Evolutionary conservation across 1,284 basidiomycete species (phyloP), one percentile per base, ranked within the genome.

Genomic region (Fomitopsis betulina): DNA sequence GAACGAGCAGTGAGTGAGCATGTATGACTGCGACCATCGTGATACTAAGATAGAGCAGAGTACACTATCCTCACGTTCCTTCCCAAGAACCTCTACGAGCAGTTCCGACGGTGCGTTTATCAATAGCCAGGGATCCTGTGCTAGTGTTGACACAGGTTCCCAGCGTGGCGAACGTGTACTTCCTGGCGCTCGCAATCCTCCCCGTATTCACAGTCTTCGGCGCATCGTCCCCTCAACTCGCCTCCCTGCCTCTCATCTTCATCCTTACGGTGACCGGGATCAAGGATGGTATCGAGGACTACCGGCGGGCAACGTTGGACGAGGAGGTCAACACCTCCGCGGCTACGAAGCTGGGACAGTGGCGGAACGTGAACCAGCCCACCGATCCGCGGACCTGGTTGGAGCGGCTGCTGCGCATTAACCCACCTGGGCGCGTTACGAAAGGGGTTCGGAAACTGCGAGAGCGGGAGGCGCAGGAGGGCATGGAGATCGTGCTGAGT

Each of bases 201-300:
- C 92, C 96, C 79, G 90, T 95, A 3, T 96, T 97, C 70, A 83
- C 94, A 53, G 78, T 96, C 27, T 98, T 98, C 70, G 96, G 94
- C 49, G 92, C 95, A 0, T 86, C 93, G 1, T 84, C 89, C 1
- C 89, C 94, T 0, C 83, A 91, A 60, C 87, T 94, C 58, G 87
- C 94, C 5, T 90, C 93, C 71, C 75, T 98, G 25, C 96, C 96
- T 0, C 81, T 98, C 21, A 76, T 93, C 19, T 92, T 95, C 72
- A 97, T 98, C 63, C 74, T 98, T 47, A 72, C 79, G 33, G 90
- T 97, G 60, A 98, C 96, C 7, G 95, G 90, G 10, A 86, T 97
- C 76, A 98, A 98, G 73, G 96, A 98, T 71, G 94, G 87, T 12
- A 79, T 98, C 57, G 96, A 98, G 76, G 96, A 98, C 74, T 96